Evolutionary conservation across 2,329 filamentous ascomycete genomes (phyloP).

Genomic region (Penicillium palitans): DNA sequence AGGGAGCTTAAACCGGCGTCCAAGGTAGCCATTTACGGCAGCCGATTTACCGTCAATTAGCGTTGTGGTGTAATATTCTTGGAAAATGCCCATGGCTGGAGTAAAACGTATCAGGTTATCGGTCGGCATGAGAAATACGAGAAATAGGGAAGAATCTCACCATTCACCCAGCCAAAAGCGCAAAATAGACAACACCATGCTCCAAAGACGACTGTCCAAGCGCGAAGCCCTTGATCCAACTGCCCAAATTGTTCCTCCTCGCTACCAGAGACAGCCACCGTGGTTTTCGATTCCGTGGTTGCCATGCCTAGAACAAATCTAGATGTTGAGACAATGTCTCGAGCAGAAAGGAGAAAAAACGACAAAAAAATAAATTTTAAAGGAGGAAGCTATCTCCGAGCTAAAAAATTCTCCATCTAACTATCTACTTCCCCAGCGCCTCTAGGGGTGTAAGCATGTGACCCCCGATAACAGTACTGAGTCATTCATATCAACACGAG

Average conservation of each 20-base stretch:
- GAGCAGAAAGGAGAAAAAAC: neutral
- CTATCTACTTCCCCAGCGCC: neutral
- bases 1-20: no score
- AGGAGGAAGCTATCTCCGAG: neutral
- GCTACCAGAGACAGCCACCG: neutral
- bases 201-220: conserved; percentile 58
- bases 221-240: conserved; percentile 29
- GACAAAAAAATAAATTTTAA: neutral
- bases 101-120: neutral
- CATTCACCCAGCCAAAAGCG: conserved; percentile 50
- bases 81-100: conserved; percentile 53
- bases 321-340: neutral
- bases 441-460: neutral
- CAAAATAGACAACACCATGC: conserved; percentile 47
- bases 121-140: conserved; percentile 2
- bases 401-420: neutral
- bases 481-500: neutral
- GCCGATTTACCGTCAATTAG: no score
- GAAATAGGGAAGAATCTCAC: conserved; percentile 23
- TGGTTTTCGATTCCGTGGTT: neutral
- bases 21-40: no score
- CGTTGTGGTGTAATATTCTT: conserved; percentile 53
- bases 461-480: neutral
- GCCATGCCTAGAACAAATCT: neutral
- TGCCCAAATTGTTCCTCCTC: neutral